Evolutionary conservation across 192 early-diverging fungal genomes (phyloP), one percentile per base, ranked within the genome.

Genomic region (Mortierella alpina): DNA sequence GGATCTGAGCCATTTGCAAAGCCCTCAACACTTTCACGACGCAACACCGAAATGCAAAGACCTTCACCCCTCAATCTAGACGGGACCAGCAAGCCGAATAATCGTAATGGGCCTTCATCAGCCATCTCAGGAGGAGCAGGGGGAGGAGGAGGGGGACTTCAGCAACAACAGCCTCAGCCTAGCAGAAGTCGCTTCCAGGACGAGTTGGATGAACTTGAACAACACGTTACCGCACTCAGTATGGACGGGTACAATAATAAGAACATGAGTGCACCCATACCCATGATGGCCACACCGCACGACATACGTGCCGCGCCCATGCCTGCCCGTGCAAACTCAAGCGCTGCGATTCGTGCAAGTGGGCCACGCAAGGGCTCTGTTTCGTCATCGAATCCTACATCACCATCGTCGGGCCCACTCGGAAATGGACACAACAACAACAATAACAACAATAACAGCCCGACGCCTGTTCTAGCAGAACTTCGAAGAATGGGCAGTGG

Each of bases 161-260:
- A 14, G 59, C 58, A 52, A 11, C 44, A 41, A 11, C 61, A 59
- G 66, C 3, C 31, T 31, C 31, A 31, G 31, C 31, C 31, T 31
- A 31, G 55, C n/a, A 50, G 68, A n/a, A 70, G 50, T 39, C 63
- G 63, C 53, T 78, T 53, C 51, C 75, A 78, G 54, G 68, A 78
- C 23, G 75, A 78, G 5, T 22, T 78, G 56, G 75, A 78, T 61
- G 75, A 78, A 18, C 66, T 78, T 66, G 75, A 78, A 6, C 68
- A 78, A 13, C 63, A 61, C 14, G 63, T 78, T 7, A 31, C 65
- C 18, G 68, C 75, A 18, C 63, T 78, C 18, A 23, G 23, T 58
- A 5, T 78, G 40, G 20, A 45, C 49, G 23, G 42, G 45, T 17
- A 45, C 60, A 17, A 45, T 20, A 45, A 40, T 63, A 45, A 47